Conservation (phyloP, 75 land plant genomes). For the Picea glauca region DNA sequence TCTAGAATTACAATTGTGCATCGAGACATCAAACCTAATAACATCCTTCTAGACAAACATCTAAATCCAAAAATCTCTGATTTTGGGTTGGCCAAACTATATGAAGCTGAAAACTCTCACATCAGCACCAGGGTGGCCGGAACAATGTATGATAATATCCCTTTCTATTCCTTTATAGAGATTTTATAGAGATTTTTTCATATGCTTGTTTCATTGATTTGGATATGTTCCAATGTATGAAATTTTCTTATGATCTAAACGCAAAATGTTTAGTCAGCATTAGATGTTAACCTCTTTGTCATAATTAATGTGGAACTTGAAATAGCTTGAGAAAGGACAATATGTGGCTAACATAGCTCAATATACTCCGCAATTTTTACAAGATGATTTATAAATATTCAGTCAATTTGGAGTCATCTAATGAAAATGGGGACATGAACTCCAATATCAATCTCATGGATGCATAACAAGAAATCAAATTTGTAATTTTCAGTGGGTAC, state of each 20-base stretch:
- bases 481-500: no score
- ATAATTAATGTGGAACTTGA: background rate
- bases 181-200: background rate
- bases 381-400: background rate
- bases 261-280: background rate
- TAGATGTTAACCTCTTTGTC: background rate
- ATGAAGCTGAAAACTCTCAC: conserved; percentile 33
- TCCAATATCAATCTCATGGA: background rate
- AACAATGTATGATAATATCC: conserved; percentile 20
- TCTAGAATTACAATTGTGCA: conserved; percentile 41
- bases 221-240: background rate
- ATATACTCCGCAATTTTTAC: no score
- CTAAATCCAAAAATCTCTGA: conserved; percentile 48
- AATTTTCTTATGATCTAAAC: background rate
- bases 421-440: background rate
- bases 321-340: background rate
- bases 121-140: conserved; percentile 40
- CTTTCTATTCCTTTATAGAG: background rate
- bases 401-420: background rate
- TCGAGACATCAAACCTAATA: conserved; percentile 48
- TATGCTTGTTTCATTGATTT: background rate
- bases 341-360: background rate
- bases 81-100: conserved; percentile 42
- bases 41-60: conserved; percentile 38
- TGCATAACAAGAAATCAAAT: no score